phyloP scores from a whole-genome alignment of 1,139 yeast species.

The Candida dubliniensis region DNA sequence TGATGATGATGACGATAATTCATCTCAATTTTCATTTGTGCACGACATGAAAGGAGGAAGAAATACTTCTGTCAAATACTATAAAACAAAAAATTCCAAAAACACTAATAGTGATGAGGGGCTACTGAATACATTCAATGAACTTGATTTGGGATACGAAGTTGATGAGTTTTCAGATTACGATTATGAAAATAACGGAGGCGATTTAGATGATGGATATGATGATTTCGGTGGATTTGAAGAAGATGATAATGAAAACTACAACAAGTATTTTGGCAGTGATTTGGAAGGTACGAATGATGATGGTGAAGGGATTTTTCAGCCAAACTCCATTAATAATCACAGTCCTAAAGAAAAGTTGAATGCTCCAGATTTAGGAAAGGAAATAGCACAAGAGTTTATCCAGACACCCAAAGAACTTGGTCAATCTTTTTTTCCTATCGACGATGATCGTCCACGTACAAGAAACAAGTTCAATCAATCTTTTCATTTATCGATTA shows the following conservation, averaged over 20 bases:
- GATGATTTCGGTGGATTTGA: constrained; percentile 55
- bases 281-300: constrained; percentile 13
- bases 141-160: constrained; percentile 37
- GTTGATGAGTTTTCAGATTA: constrained; percentile 40
- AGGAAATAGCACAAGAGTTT: background rate
- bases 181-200: constrained; percentile 57
- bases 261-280: constrained; percentile 22
- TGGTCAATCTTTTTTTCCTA: constrained; percentile 2
- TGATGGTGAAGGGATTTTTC: constrained; percentile 3
- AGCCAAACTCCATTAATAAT: background rate
- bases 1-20: constrained; percentile 29
- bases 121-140: constrained; percentile 23
- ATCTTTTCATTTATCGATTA: constrained; percentile 35
- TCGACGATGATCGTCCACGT: background rate
- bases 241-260: constrained; percentile 46
- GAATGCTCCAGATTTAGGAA: background rate
- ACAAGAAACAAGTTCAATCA: constrained; percentile 20
- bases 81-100: constrained; percentile 34
- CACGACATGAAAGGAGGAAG: constrained; percentile 55
- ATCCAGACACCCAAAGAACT: background rate
- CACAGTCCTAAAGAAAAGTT: no score
- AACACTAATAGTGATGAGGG: constrained; percentile 2
- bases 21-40: constrained; percentile 61
- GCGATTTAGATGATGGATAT: constrained; percentile 39
- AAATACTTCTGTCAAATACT: constrained; percentile 62